phyloP scores from a whole-genome alignment of 75 land plant species.

The Pseudotsuga menziesii region DNA sequence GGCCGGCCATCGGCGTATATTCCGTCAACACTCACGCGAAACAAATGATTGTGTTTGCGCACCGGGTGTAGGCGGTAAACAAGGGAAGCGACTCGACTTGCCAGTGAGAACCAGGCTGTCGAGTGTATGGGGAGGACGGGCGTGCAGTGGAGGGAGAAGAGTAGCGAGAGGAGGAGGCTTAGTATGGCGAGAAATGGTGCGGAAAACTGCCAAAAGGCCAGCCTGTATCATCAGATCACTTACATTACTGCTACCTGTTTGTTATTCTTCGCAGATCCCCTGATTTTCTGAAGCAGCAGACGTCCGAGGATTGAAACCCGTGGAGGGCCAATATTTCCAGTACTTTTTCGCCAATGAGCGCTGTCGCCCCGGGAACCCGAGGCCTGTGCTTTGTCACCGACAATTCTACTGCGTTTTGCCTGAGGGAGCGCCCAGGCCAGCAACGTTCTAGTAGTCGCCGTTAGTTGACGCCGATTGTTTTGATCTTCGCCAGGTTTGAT shows the following conservation, averaged over 20 bases:
- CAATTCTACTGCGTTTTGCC: neutral
- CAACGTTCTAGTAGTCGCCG: neutral
- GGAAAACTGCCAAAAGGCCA: neutral
- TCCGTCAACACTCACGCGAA: too few relatives aligned
- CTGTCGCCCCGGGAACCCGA: constrained; percentile 4
- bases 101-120: constrained; percentile 6
- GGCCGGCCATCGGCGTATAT: too few relatives aligned
- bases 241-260: neutral
- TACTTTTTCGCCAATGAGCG: neutral
- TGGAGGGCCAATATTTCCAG: neutral
- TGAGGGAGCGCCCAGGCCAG: neutral
- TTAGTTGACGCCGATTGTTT: neutral
- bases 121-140: neutral
- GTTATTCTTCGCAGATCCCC: neutral
- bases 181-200: neutral
- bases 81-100: neutral
- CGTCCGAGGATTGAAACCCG: neutral
- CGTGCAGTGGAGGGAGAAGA: neutral
- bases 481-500: neutral
- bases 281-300: neutral
- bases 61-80: neutral
- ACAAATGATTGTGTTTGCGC: too few relatives aligned
- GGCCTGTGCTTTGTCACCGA: neutral
- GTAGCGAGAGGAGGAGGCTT: neutral
- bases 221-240: neutral